A percentile compares a stretch with the other conserved stretches of the same genome.
Conservation (phyloP, 768 basidiomycete genomes). For the Multifurca ochricompacta region DNA sequence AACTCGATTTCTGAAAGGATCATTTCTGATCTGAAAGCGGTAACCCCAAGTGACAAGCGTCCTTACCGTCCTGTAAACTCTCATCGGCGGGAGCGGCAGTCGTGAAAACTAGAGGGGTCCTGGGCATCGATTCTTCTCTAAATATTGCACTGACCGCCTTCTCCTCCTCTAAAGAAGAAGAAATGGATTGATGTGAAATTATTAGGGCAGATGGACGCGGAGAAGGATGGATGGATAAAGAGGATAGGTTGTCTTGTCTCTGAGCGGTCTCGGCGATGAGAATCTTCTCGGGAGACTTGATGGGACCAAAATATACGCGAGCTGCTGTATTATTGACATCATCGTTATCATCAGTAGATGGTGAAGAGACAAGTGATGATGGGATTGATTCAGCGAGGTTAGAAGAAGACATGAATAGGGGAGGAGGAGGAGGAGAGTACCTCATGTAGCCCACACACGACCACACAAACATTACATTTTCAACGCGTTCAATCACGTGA, state of each 20-base stretch:
- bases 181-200: background rate
- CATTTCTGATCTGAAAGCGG: background rate
- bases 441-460: background rate
- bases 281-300: slow-evolving; percentile 23
- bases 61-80: slow-evolving; percentile 17
- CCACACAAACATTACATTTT: slow-evolving; percentile 2
- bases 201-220: background rate
- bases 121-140: background rate
- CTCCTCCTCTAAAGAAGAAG: background rate
- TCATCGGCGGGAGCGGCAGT: background rate
- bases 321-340: slow-evolving; percentile 9
- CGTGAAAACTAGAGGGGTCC: background rate
- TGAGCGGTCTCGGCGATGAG: slow-evolving; percentile 18
- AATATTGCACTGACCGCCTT: background rate
- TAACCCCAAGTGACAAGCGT: background rate
- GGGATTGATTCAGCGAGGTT: slow-evolving; percentile 8
- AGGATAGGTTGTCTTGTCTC: background rate
- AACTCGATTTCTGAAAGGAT: slow-evolving; percentile 9
- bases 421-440: background rate
- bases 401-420: slow-evolving; percentile 10
- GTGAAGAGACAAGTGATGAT: slow-evolving; percentile 12
- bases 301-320: slow-evolving; percentile 24
- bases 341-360: slow-evolving; percentile 11
- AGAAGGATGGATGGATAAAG: slow-evolving; percentile 14
- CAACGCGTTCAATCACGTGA: slow-evolving; percentile 22